A percentile compares a stretch with the other conserved stretches of the same genome.
phyloP scores from a whole-genome alignment of 2,329 filamentous ascomycete genomes.

The Helotiales sp. region DNA sequence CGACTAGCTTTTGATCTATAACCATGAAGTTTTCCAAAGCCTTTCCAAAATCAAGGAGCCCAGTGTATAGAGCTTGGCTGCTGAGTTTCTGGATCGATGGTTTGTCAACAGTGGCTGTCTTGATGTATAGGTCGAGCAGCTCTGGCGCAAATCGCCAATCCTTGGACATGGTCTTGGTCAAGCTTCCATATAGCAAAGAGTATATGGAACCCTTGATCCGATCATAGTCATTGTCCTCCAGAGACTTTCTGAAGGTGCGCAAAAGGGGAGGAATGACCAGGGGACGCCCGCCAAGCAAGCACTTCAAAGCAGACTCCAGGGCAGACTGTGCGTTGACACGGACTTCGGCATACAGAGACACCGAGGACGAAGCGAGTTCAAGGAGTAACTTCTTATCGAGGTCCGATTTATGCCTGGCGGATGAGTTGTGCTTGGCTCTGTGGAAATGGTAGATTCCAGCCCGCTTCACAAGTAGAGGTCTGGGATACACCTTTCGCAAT shows the following conservation, averaged over 20 bases:
- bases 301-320: constrained; percentile 90
- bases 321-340: constrained; percentile 91
- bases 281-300: constrained; percentile 81
- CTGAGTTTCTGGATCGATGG: constrained; percentile 91
- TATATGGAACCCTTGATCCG: constrained; percentile 95
- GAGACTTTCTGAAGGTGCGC: constrained; percentile 72
- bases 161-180: constrained; percentile 82
- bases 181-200: constrained; percentile 82
- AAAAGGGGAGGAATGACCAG: constrained; percentile 89
- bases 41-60: constrained; percentile 86
- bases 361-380: constrained; percentile 85
- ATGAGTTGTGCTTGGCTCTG: constrained; percentile 90
- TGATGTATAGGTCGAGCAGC: constrained; percentile 87
- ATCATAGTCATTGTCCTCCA: constrained; percentile 80
- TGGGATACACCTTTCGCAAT: constrained; percentile 86
- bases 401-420: constrained; percentile 83
- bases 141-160: constrained; percentile 95
- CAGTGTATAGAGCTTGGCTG: constrained; percentile 73
- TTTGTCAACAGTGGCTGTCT: constrained; percentile 87
- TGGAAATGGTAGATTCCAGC: constrained; percentile 95
- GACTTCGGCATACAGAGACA: constrained; percentile 92
- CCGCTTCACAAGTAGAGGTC: constrained; percentile 86
- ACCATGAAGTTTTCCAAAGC: constrained; percentile 84
- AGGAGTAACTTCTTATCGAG: constrained; percentile 82
- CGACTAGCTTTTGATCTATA: constrained; percentile 68